These are phyloP conservation scores for Wickerhamomyces tratensis DNA, from an alignment of 805 yeast genomes.

Conservation along the genomic window DNA sequence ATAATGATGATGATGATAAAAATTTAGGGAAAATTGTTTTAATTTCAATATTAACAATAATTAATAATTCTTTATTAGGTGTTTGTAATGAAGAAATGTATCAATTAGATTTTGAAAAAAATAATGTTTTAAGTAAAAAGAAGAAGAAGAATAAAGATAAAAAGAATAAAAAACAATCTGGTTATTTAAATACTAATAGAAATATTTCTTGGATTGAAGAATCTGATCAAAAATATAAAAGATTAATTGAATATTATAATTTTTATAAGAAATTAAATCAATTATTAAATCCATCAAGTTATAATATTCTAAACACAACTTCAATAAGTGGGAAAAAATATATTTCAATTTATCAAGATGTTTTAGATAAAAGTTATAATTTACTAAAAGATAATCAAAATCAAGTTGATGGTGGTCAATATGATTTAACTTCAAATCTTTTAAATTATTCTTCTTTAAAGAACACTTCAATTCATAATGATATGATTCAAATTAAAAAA, in stretches of 20 bases:
- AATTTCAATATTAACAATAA: background rate
- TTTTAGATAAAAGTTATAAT: background rate
- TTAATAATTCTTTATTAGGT: background rate
- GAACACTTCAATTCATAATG: background rate
- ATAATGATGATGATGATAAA: background rate
- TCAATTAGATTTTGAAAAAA: background rate
- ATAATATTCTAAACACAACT: background rate
- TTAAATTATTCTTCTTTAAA: too few species aligned
- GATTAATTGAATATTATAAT: background rate
- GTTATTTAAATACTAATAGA: too few species aligned
- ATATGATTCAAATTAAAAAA: slow-evolving; percentile 10
- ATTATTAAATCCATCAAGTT: background rate
- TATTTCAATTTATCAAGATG: background rate
- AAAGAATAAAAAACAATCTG: too few species aligned
- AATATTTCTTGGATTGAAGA: too few species aligned
- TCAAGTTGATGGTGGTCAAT: too few species aligned
- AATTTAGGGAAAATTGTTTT: too few species aligned
- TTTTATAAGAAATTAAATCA: background rate
- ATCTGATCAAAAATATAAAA: too few species aligned
- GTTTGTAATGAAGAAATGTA: background rate
- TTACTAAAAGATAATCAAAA: too few species aligned
- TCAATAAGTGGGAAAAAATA: background rate
- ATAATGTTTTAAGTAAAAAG: too few species aligned
- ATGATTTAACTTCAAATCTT: background rate
- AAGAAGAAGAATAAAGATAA: too few species aligned